Percentiles rank a stretch among this genome's conserved stretches.
Evolutionary conservation across 768 basidiomycete genomes (phyloP).

Genomic region (Boletus barrowsii): DNA sequence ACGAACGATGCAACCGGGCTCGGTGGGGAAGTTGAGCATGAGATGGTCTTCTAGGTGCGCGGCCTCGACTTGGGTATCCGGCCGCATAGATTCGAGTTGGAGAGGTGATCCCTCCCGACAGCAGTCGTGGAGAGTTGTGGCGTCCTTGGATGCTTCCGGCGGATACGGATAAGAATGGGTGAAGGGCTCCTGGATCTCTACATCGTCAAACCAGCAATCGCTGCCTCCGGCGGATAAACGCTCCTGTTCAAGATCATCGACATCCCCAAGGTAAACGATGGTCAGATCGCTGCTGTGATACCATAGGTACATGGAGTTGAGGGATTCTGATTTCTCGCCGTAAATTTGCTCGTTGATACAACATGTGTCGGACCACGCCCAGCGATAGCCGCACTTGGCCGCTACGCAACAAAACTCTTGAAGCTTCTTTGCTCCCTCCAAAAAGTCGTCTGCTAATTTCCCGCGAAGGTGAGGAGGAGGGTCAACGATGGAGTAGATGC

Average conservation of each 20-base stretch:
- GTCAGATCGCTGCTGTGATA: slow-evolving; percentile 26
- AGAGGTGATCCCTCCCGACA: not conserved
- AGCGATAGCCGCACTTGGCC: slow-evolving; percentile 30
- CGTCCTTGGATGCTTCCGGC: not conserved
- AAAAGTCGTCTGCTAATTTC: not conserved
- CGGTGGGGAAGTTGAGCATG: not conserved
- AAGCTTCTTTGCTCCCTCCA: slow-evolving; percentile 12
- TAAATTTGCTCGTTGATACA: slow-evolving; percentile 26
- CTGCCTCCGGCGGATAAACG: slow-evolving; percentile 3
- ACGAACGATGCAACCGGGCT: not conserved
- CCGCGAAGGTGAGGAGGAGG: not conserved
- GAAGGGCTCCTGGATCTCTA: slow-evolving; percentile 17
- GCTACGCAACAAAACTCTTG: slow-evolving; percentile 29
- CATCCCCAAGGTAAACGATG: slow-evolving; percentile 28
- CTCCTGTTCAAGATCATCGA: slow-evolving; percentile 21
- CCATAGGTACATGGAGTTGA: slow-evolving; percentile 31
- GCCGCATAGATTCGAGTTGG: slow-evolving; percentile 7
- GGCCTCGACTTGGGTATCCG: slow-evolving; percentile 25
- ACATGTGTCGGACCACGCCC: slow-evolving; percentile 31
- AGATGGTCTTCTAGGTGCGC: slow-evolving; percentile 11
- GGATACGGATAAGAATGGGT: not conserved
- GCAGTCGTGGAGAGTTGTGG: slow-evolving; percentile 2
- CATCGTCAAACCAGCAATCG: slow-evolving; percentile 16
- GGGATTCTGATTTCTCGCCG: slow-evolving; percentile 26
- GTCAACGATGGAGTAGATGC: slow-evolving; percentile 16